These are phyloP conservation scores for Exophiala mesophila DNA, from an alignment of 2,329 filamentous ascomycete species.

Conservation along the genomic window DNA sequence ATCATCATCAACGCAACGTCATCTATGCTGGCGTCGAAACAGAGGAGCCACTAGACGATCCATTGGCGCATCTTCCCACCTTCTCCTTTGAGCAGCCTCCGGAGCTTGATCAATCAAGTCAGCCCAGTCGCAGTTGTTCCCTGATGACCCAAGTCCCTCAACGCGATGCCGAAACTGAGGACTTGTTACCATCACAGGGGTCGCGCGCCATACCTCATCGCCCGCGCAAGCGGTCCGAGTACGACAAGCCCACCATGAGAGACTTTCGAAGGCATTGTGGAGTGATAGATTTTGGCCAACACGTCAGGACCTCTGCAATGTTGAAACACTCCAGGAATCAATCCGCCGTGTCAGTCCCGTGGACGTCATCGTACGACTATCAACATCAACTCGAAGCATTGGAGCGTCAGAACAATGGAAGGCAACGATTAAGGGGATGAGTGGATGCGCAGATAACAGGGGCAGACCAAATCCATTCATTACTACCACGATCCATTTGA, in stretches of 20 bases:
- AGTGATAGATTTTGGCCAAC: neutral
- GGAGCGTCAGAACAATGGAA: too few species aligned
- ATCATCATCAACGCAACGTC: neutral
- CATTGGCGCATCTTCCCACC: neutral
- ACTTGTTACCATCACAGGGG: slow-evolving; percentile 2
- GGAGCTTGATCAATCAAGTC: neutral
- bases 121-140: neutral
- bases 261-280: slow-evolving; percentile 4
- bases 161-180: neutral
- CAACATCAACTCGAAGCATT: too few species aligned
- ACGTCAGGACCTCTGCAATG: too few species aligned
- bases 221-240: neutral
- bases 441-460: too few species aligned
- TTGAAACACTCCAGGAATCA: too few species aligned
- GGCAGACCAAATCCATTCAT: too few species aligned
- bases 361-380: too few species aligned
- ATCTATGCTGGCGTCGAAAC: neutral
- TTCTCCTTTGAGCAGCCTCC: slow-evolving; percentile 2
- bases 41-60: neutral
- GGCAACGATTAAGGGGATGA: too few species aligned
- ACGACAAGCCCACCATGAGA: neutral
- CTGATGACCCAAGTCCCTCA: neutral
- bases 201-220: neutral
- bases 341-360: too few species aligned
- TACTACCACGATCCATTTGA: too few species aligned